Conservation (phyloP, 2,329 filamentous ascomycete species). For the Albophoma yamanashiensis region DNA sequence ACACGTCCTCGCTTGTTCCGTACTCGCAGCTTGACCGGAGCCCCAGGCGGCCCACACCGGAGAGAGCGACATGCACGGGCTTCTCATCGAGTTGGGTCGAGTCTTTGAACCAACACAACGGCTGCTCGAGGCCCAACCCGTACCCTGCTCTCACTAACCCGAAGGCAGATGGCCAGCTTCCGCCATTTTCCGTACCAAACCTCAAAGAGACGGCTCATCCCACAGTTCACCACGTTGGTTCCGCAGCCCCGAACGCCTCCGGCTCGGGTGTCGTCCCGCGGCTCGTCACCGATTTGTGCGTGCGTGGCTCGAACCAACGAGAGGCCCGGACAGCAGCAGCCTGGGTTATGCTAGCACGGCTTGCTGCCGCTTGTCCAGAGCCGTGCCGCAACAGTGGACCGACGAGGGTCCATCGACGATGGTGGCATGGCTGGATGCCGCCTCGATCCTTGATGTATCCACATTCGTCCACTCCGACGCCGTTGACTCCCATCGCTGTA, state of each 20-base stretch:
- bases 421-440: not conserved
- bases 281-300: not conserved
- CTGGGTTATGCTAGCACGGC: not conserved
- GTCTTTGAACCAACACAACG: not conserved
- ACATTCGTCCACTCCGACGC: not conserved
- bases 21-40: not conserved
- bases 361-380: not conserved
- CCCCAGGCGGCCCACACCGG: not conserved
- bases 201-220: not conserved
- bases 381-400: not conserved
- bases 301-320: not conserved
- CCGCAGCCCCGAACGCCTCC: not conserved
- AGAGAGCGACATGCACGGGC: not conserved
- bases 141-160: not conserved
- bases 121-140: not conserved
- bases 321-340: not conserved
- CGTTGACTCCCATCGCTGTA: not conserved
- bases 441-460: not conserved
- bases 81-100: not conserved
- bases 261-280: not conserved
- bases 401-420: not conserved
- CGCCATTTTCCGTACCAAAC: not conserved
- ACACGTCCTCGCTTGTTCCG: not conserved
- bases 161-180: not conserved
- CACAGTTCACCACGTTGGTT: not conserved